Base-by-base conservation (phyloP, 202 grass and related monocot species). In the Thinopyrum obtusiflorum region DNA sequence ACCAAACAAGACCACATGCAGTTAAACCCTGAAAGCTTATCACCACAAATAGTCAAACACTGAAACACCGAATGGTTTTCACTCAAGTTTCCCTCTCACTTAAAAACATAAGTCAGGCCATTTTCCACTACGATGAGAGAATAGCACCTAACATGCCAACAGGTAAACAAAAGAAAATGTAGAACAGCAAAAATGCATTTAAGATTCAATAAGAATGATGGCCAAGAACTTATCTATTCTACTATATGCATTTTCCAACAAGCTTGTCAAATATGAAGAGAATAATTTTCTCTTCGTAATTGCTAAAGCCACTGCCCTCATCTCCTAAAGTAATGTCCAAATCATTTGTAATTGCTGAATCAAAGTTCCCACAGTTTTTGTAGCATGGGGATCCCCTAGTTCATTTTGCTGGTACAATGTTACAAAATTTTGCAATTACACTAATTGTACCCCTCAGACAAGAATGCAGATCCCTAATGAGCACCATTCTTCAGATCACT, bases 221-320 rank as follows among this genome's bases (percentile, higher is more conserved):
- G 12, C 20, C 7, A 36, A 49, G 51, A 63, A 5, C 23, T 51
- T 81, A 53, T 26, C 25, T 65, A 84, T 73, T 84, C 40, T 26
- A 82, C 28, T n/a, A 29, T 37, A 64, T 42, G 23, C 64, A 78
- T 18, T 86, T 68, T 51, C 49, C 36, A 81, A 3, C 21, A 77
- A 80, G 53, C 83, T 31, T 82, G 42, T 27, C 9, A 72, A 72
- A 82, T 13, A 42, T 57, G 7, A 6, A 39, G 36, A 9, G 36
- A 39, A 39, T 39, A 39, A 39, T 39, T 39, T 23, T 17, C 4
- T 81, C 53, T 8, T 37, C 2, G 10, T 27, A 68, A 49, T 11
- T 76, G 42, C 62, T 35, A 76, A 57, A 27, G 11, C 23, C 59
- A 67, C 18, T 40, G 11, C 11, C 21, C 46, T 15, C 39, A 4